A percentile compares a stretch with the other conserved stretches of the same genome.
phyloP scores from a whole-genome alignment of 2,329 filamentous ascomycete species.

The Clonostachys rosea region DNA sequence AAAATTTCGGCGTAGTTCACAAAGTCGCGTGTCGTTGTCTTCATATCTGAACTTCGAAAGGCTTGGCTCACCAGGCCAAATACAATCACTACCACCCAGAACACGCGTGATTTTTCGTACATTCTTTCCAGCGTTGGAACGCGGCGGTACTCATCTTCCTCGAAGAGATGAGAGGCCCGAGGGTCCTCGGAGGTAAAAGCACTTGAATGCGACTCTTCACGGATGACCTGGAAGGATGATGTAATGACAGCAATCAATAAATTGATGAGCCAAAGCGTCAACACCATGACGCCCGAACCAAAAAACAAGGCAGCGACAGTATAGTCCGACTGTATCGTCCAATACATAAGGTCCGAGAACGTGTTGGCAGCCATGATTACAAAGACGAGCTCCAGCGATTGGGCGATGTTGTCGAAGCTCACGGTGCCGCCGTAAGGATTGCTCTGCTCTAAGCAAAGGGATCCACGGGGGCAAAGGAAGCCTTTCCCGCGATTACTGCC shows the following conservation, averaged over 20 bases:
- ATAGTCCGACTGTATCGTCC: slow-evolving; percentile 88
- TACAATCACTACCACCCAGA: slow-evolving; percentile 80
- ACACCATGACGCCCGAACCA: slow-evolving; percentile 72
- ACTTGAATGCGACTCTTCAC: slow-evolving; percentile 91
- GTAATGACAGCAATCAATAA: slow-evolving; percentile 95
- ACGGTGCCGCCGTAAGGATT: slow-evolving; percentile 84
- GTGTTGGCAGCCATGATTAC: slow-evolving; percentile 99
- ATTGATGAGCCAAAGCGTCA: slow-evolving; percentile 96
- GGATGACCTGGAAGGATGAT: slow-evolving; percentile 95
- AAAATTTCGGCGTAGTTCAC: slow-evolving; percentile 70
- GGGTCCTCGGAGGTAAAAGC: slow-evolving; percentile 76
- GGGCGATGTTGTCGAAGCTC: slow-evolving; percentile 90
- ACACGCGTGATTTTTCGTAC: slow-evolving; percentile 67
- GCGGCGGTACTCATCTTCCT: slow-evolving; percentile 23
- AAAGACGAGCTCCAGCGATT: slow-evolving; percentile 92
- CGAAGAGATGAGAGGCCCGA: slow-evolving; percentile 20
- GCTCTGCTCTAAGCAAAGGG: slow-evolving; percentile 71
- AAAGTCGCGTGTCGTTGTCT: slow-evolving; percentile 32
- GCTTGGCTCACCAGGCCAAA: slow-evolving; percentile 78
- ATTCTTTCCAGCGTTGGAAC: slow-evolving; percentile 58
- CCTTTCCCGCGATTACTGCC: slow-evolving; percentile 65
- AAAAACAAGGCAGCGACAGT: slow-evolving; percentile 78
- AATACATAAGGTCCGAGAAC: slow-evolving; percentile 91
- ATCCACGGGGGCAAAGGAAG: slow-evolving; percentile 80
- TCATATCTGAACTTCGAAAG: slow-evolving; percentile 73